Evolutionary conservation across 768 basidiomycete species (phyloP).

Genomic region (Agaricus sinodeliciosus): DNA sequence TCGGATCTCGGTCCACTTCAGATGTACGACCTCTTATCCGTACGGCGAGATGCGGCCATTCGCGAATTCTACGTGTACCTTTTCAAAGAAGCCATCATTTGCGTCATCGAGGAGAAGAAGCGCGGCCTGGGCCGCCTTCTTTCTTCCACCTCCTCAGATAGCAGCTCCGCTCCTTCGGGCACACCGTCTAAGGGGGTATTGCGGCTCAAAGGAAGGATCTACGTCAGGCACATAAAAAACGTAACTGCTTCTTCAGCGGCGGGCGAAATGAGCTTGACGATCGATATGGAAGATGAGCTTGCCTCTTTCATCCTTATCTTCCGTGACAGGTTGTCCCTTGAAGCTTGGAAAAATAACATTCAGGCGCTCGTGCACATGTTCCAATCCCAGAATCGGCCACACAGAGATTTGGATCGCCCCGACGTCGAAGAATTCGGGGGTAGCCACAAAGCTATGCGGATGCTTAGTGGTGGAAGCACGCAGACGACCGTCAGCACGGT

Average conservation of each 20-base stretch:
- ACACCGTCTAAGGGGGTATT: conserved; percentile 61
- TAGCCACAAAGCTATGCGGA: conserved; percentile 67
- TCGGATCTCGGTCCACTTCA: conserved; percentile 82
- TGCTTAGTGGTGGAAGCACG: conserved; percentile 68
- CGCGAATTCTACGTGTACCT: conserved; percentile 96
- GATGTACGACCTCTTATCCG: conserved; percentile 88
- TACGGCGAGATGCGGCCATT: conserved; percentile 82
- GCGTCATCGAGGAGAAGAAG: conserved; percentile 95
- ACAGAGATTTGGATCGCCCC: conserved; percentile 29
- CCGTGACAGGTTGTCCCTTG: conserved; percentile 82
- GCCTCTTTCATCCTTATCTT: conserved; percentile 97
- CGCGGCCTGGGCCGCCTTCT: conserved; percentile 71
- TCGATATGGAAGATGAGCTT: conserved; percentile 96
- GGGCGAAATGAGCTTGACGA: conserved; percentile 89
- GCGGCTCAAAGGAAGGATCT: conserved; percentile 91
- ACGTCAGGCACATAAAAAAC: conserved; percentile 88
- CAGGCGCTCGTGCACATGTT: conserved; percentile 69
- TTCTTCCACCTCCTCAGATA: conserved; percentile 54
- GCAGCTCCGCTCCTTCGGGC: conserved; percentile 34
- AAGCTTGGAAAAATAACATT: conserved; percentile 84
- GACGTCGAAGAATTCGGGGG: conserved; percentile 77
- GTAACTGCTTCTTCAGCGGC: conserved; percentile 74
- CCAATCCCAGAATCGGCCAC: conserved; percentile 44
- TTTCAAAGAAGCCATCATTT: conserved; percentile 96
- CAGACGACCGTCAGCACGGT: conserved; percentile 56